Evolutionary conservation across 1,284 basidiomycete species (phyloP).

Genomic region (Lentinula novae-zelandiae): DNA sequence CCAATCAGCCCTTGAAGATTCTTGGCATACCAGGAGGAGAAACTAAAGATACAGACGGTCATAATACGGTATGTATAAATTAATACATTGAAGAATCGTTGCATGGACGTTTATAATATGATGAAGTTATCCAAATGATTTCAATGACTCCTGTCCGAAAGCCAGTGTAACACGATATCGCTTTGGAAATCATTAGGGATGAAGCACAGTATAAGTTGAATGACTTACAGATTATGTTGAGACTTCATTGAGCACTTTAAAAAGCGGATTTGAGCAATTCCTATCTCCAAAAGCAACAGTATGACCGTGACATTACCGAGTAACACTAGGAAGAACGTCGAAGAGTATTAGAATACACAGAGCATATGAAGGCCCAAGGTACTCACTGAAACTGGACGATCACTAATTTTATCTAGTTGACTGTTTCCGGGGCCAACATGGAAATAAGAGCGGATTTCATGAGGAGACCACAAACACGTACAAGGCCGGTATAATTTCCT

Average conservation of each 20-base stretch:
- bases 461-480: conserved; percentile 33
- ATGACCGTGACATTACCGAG: conserved; percentile 49
- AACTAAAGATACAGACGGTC: background rate
- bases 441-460: conserved; percentile 7
- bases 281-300: background rate
- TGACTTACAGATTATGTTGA: conserved; percentile 81
- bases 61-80: background rate
- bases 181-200: conserved; percentile 28
- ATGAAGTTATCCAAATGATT: background rate
- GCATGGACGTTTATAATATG: background rate
- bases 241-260: conserved; percentile 88
- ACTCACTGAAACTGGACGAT: conserved; percentile 82
- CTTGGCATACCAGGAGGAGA: no score
- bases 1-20: no score
- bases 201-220: background rate
- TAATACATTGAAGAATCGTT: background rate
- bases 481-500: conserved; percentile 85
- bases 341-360: background rate
- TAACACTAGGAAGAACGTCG: conserved; percentile 55
- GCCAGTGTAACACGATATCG: conserved; percentile 74
- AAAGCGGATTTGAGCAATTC: conserved; percentile 10
- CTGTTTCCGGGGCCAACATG: conserved; percentile 30
- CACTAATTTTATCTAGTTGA: conserved; percentile 79
- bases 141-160: conserved; percentile 56
- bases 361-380: conserved; percentile 10